Evolutionary conservation across 2,329 filamentous ascomycete genomes (phyloP), one percentile per base, ranked within the genome.

Genomic region (Neocucurbitaria cava): DNA sequence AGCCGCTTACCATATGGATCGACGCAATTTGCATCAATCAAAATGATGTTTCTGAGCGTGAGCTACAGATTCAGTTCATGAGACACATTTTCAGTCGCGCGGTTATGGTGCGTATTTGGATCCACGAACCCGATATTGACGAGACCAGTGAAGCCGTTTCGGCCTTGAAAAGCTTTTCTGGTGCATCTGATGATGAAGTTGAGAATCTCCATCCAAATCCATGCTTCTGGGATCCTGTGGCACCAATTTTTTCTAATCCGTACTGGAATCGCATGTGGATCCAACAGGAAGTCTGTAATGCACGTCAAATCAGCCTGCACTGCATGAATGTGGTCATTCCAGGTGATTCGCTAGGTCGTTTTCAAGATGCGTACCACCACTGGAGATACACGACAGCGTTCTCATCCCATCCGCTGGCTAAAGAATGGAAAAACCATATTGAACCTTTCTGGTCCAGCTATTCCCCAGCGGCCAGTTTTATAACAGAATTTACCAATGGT

Each of bases 11-110:
- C 4, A 48, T 51, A 23, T 56, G 52, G 52, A 30, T 46, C 5
- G 41, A 49, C 35, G 52, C 52, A 21, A 50, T 54, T 8, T 54
- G 46, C 17, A 54, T 58, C 44, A 52, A 52, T 31, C 55, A 58
- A 33, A 7, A 41, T 1, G 44, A 52, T 26, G 3, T 23, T 2
- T 3, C 3, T 7, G 55, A 58, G 23, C 46, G 51, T n/a, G 38
- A 38, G 3, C 3, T 35, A 7, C 55, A 58, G 26, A 41, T 58
- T 18, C 31, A 36, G 8, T 13, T 58, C 7, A 58, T 58, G 55
- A 24, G 39, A 5, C 36, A 24, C 2, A 35, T 58, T n/a, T 58
- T 51, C 20, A 21, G 33, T n/a, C 20, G 18, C 5, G 55, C 55
- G 7, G n/a, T 24, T 5, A 33, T 8, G 7, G 55, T 58, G 6